Conservation (phyloP, 352 stramenopile genomes). For the Pythium volutum region DNA sequence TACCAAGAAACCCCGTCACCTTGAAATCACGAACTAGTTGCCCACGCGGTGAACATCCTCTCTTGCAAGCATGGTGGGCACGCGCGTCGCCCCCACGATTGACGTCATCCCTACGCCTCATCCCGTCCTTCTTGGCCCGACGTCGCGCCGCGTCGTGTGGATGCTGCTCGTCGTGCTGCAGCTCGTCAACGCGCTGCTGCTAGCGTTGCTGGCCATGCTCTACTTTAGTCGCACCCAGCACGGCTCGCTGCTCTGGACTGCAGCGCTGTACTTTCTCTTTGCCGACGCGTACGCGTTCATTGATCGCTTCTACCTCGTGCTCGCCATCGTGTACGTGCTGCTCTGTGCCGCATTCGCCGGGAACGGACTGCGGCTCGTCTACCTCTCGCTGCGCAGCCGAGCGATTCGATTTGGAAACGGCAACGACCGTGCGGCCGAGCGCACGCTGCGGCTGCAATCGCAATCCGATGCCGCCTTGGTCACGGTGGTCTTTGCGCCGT, state of each 20-base stretch:
- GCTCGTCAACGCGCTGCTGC: constrained; percentile 3
- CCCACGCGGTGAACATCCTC: no score
- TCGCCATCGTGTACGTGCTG: constrained; percentile 3
- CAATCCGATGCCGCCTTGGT: background rate
- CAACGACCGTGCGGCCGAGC: background rate
- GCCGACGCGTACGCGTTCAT: constrained; percentile 10
- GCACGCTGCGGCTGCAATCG: background rate
- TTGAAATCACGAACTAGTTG: no score
- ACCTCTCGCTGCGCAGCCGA: constrained; percentile 4
- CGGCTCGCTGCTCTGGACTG: constrained; percentile 18
- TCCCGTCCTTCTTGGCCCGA: no score
- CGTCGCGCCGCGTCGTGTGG: constrained; percentile 4
- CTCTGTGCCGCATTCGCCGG: constrained; percentile 3
- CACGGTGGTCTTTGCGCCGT: background rate
- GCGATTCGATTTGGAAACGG: constrained; percentile 15
- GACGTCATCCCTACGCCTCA: no score
- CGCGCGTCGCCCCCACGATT: no score
- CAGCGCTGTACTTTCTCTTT: constrained; percentile 22
- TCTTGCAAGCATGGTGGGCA: no score
- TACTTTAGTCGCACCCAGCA: constrained; percentile 5
- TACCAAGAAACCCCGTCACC: no score
- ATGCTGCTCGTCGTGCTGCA: constrained; percentile 9
- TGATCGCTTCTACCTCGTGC: background rate
- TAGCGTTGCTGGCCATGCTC: background rate
- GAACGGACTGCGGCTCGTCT: constrained; percentile 8